phyloP scores from a whole-genome alignment of 192 early-diverging fungal species.

The Backusella morwellensis region DNA sequence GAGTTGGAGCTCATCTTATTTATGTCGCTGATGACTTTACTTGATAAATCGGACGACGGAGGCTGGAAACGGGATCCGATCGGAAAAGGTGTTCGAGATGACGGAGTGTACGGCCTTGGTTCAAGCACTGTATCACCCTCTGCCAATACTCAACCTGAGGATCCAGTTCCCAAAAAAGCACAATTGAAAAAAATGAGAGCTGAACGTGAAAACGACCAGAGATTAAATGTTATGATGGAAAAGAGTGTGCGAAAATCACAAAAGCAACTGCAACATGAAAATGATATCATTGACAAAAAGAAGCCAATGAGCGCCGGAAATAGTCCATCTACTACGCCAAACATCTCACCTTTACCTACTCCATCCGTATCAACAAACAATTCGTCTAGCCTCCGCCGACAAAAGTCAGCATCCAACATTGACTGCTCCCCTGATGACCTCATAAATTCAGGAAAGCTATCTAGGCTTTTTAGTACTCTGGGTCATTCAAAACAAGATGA shows the following conservation, averaged over 20 bases:
- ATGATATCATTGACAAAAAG: conserved; percentile 2
- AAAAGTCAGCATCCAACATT: conserved; percentile 6
- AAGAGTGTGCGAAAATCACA: conserved; percentile 7
- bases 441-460: not conserved
- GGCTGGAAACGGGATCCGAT: conserved; percentile 10
- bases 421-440: not conserved
- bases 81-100: conserved; percentile 1
- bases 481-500: not conserved
- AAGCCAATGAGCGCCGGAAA: not conserved
- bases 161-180: not conserved
- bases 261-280: conserved; percentile 10
- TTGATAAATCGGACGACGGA: conserved; percentile 21
- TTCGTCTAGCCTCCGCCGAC: not conserved
- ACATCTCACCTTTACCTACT: not conserved
- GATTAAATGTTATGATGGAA: conserved; percentile 6
- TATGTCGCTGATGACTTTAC: conserved; percentile 19
- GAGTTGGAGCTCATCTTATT: conserved; percentile 16
- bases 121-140: not conserved
- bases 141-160: not conserved
- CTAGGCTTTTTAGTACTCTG: conserved; percentile 5
- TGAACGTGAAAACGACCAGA: conserved; percentile 1
- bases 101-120: not conserved
- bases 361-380: conserved; percentile 11
- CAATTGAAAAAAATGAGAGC: not conserved
- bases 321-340: conserved; percentile 2